Evolutionary conservation across 1,139 yeast genomes (phyloP).

Genomic region (Pneumocystis wakefieldiae): DNA sequence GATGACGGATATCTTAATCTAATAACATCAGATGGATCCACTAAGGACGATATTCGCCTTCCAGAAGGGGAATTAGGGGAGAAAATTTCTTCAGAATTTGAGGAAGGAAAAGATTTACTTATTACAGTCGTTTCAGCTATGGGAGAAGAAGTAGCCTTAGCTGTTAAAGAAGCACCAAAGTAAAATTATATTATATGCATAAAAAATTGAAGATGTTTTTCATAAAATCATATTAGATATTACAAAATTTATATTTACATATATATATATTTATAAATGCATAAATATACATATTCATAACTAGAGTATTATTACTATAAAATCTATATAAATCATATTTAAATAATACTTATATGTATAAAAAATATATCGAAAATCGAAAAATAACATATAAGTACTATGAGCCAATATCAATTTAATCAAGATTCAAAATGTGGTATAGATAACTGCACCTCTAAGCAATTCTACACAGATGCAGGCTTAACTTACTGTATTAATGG

Average conservation of each 20-base stretch:
- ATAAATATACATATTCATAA: no score
- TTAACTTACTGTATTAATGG: neutral
- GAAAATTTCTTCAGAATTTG: conserved; percentile 77
- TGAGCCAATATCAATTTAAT: neutral
- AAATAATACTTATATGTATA: no score
- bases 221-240: no score
- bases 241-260: no score
- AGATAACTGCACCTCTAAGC: neutral
- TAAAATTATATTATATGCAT: neutral
- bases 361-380: no score
- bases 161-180: conserved; percentile 97
- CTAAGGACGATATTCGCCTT: conserved; percentile 96
- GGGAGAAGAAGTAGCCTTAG: conserved; percentile 98
- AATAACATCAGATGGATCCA: conserved; percentile 93
- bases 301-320: no score
- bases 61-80: conserved; percentile 98
- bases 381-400: neutral
- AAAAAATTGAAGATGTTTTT: neutral
- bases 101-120: conserved; percentile 92
- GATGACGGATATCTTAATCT: conserved; percentile 96
- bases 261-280: no score
- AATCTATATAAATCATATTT: no score
- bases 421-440: neutral
- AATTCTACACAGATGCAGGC: neutral
- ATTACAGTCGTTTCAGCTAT: conserved; percentile 94